Evolutionary conservation across 441 rosid genomes (phyloP).

Genomic region (Croton setiger): DNA sequence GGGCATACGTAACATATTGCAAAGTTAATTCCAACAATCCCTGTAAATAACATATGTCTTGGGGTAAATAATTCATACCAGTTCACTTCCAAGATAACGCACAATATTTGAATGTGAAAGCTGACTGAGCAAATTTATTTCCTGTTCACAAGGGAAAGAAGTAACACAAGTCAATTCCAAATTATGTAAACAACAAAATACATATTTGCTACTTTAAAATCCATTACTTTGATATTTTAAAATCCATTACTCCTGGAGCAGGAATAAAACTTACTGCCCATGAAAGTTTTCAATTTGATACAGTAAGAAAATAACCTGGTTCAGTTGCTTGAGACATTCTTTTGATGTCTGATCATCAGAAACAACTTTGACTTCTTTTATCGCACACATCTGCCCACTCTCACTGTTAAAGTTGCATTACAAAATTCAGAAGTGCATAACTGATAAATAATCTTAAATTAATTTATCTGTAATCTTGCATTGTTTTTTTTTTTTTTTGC

Average conservation of each 20-base stretch:
- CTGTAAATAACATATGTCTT: neutral
- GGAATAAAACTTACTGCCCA: neutral
- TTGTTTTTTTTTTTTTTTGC: neutral
- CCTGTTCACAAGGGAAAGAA: constrained; percentile 45
- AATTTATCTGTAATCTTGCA: neutral
- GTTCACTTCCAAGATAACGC: constrained; percentile 84
- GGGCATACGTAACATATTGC: neutral
- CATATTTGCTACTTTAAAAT: neutral
- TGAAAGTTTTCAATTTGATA: neutral
- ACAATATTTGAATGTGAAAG: constrained; percentile 88
- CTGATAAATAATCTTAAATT: neutral
- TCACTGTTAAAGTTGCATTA: constrained; percentile 46
- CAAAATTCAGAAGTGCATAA: constrained; percentile 17
- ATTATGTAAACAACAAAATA: constrained; percentile 1
- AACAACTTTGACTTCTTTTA: constrained; percentile 86
- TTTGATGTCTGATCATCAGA: constrained; percentile 76
- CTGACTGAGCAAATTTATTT: constrained; percentile 80
- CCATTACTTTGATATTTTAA: neutral
- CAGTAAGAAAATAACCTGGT: constrained; percentile 54
- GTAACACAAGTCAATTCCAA: constrained; percentile 17
- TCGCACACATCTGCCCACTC: constrained; percentile 93
- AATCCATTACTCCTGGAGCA: neutral
- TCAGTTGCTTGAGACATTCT: constrained; percentile 88
- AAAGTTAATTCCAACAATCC: constrained; percentile 7
- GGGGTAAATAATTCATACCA: constrained; percentile 48